Conservation (phyloP, 495 filamentous ascomycete genomes). For the Lindgomyces ingoldianus region DNA sequence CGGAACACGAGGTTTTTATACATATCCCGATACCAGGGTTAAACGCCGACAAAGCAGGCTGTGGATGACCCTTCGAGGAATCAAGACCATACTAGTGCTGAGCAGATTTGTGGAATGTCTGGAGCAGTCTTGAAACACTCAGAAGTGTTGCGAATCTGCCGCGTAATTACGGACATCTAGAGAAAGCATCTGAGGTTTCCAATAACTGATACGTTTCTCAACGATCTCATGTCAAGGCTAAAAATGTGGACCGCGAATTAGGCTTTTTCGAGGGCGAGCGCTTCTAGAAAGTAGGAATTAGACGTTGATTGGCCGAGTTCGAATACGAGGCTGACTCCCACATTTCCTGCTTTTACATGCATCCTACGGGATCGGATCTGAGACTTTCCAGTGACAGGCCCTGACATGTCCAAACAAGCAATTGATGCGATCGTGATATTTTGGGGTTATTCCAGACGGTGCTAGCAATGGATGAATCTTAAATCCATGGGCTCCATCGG, state of each 20-base stretch:
- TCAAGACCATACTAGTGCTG: background rate
- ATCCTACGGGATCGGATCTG: background rate
- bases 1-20: background rate
- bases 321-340: background rate
- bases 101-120: background rate
- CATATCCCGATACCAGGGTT: background rate
- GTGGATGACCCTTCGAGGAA: background rate
- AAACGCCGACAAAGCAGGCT: background rate
- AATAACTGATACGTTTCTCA: slow-evolving; percentile 1
- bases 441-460: background rate
- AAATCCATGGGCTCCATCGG: too few species aligned
- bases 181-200: background rate
- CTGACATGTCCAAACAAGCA: background rate
- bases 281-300: background rate
- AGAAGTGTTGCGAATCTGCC: background rate
- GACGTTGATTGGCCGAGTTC: background rate
- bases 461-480: too few species aligned
- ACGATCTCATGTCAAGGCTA: background rate
- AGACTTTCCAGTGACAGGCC: background rate
- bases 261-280: background rate
- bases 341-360: background rate
- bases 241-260: background rate
- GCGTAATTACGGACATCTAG: background rate
- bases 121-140: too few species aligned
- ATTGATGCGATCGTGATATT: background rate